A percentile compares a stretch with the other conserved stretches of the same genome.
Evolutionary conservation across 495 filamentous ascomycete species (phyloP).

Genomic region (Rostrohypoxylon terebratum): DNA sequence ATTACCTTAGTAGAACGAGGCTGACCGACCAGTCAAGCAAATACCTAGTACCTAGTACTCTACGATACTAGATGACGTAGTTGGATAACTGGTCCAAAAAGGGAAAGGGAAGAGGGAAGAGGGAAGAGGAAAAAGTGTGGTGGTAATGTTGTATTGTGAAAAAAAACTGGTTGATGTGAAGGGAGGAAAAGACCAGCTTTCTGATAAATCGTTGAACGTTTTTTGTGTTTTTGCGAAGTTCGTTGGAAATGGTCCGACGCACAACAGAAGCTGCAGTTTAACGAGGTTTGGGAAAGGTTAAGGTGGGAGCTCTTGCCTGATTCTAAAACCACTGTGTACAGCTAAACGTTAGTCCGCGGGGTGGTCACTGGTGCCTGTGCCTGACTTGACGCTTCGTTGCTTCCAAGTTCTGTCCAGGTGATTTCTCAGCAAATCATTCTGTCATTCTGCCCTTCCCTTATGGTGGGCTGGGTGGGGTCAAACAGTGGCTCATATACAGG

Average conservation of each 20-base stretch:
- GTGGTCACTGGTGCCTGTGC: no score
- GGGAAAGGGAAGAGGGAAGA: neutral
- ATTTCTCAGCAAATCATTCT: constrained; percentile 48
- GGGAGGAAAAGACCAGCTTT: constrained; percentile 35
- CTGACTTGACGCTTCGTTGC: constrained; percentile 6
- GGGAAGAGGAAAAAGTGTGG: no score
- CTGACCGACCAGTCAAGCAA: constrained; percentile 29
- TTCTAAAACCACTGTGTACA: constrained; percentile 16
- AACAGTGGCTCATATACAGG: constrained; percentile 9
- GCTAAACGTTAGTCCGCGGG: constrained; percentile 11
- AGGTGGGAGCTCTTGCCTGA: constrained; percentile 23
- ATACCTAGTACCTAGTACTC: neutral
- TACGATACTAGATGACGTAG: constrained; percentile 39
- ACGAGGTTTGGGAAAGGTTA: constrained; percentile 17
- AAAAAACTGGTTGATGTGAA: neutral
- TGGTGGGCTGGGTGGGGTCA: constrained; percentile 41
- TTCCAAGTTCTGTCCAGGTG: constrained; percentile 12
- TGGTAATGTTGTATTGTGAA: no score
- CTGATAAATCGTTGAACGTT: constrained; percentile 24
- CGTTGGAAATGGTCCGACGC: constrained; percentile 12
- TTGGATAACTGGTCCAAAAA: constrained; percentile 27
- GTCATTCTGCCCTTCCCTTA: constrained; percentile 11
- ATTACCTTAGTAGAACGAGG: constrained; percentile 34
- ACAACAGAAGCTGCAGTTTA: constrained; percentile 23
- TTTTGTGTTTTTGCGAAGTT: neutral